Evolutionary conservation across 768 basidiomycete species (phyloP).

Genomic region (Rhodotorula babjevae): DNA sequence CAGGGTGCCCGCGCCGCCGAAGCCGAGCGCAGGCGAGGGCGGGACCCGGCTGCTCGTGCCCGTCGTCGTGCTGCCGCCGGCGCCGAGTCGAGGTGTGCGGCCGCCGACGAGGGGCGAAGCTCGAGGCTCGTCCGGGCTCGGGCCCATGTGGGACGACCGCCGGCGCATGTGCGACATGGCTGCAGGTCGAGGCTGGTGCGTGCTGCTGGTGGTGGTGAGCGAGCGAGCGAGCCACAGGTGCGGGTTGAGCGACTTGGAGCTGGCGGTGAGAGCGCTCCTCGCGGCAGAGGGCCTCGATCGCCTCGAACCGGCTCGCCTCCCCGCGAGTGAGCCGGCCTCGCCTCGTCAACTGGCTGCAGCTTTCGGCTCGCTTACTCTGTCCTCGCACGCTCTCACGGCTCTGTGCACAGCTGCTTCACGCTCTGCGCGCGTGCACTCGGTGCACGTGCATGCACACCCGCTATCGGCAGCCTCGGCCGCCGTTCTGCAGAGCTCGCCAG

Average conservation of each 20-base stretch:
- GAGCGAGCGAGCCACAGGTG: background rate
- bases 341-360: too few relatives aligned
- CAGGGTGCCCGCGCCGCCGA: background rate
- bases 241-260: too few relatives aligned
- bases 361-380: too few relatives aligned
- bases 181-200: background rate
- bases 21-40: background rate
- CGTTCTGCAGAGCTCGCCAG: background rate
- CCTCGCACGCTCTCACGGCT: too few relatives aligned
- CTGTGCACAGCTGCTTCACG: too few relatives aligned
- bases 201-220: background rate
- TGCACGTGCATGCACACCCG: background rate
- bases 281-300: background rate
- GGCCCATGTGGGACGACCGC: background rate
- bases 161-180: slow-evolving; percentile 2
- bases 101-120: slow-evolving; percentile 6
- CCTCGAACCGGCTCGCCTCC: too few relatives aligned
- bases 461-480: background rate
- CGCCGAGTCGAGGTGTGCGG: background rate
- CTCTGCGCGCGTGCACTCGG: background rate
- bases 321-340: background rate
- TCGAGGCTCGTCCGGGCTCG: background rate
- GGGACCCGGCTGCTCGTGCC: background rate
- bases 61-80: background rate
- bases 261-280: background rate